A percentile compares a stretch with the other conserved stretches of the same genome.
phyloP scores from a whole-genome alignment of 805 yeast genomes.

The Yamadazyma akitaensis region DNA sequence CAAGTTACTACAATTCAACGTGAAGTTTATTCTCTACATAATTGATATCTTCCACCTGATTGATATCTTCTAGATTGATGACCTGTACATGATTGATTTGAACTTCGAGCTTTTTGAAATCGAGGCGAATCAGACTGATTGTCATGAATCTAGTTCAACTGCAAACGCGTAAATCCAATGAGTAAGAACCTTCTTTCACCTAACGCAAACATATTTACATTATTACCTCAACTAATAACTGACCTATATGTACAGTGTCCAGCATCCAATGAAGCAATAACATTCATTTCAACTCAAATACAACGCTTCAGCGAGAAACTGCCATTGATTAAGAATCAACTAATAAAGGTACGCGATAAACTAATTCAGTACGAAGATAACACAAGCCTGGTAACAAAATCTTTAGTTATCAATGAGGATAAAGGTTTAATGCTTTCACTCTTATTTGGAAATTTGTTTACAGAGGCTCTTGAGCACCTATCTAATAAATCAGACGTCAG shows the following conservation, averaged over 20 bases:
- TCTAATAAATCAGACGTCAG: not conserved
- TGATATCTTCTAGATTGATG: too few relatives aligned
- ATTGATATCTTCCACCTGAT: too few relatives aligned
- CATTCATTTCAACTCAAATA: not conserved
- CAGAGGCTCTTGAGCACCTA: conserved; percentile 17
- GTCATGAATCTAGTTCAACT: too few relatives aligned
- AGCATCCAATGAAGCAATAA: not conserved
- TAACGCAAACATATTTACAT: not conserved
- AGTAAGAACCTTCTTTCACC: not conserved
- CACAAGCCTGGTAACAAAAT: conserved; percentile 1
- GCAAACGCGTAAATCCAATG: not conserved
- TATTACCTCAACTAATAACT: not conserved
- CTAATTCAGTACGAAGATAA: not conserved
- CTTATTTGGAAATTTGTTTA: conserved; percentile 18
- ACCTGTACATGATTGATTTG: too few relatives aligned
- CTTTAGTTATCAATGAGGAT: conserved; percentile 11
- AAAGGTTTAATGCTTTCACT: conserved; percentile 17
- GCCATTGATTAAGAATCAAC: not conserved
- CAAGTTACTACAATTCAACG: too few relatives aligned
- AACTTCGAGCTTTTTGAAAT: too few relatives aligned
- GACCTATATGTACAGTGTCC: not conserved
- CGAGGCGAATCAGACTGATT: too few relatives aligned
- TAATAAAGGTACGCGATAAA: not conserved
- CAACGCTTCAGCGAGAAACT: not conserved
- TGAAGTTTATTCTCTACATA: too few relatives aligned